These are phyloP conservation scores for Pleoardoris graminearum DNA, from an alignment of 2,329 filamentous ascomycete species.

Conservation along the genomic window DNA sequence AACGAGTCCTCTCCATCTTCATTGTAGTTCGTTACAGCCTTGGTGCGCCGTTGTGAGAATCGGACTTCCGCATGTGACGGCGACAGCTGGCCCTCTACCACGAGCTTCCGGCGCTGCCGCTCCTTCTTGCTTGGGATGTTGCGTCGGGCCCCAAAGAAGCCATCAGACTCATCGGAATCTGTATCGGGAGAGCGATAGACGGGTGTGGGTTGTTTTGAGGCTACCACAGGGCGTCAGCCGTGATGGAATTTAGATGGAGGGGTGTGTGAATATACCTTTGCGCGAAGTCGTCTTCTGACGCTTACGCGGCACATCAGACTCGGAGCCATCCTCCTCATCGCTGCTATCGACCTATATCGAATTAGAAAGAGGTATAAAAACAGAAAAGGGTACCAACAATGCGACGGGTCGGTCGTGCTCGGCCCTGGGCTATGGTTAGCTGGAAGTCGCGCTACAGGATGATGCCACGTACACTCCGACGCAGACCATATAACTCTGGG, in stretches of 20 bases:
- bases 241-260: conserved; percentile 15
- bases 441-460: conserved; percentile 8
- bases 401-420: conserved; percentile 64
- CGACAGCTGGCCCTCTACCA: conserved; percentile 62
- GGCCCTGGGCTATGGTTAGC: conserved; percentile 53
- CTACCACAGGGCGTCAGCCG: conserved; percentile 56
- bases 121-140: conserved; percentile 72
- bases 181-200: conserved; percentile 65
- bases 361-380: conserved; percentile 24
- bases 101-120: conserved; percentile 68
- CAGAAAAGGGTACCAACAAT: conserved; percentile 52
- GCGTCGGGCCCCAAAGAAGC: conserved; percentile 76
- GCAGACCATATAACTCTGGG: conserved; percentile 90
- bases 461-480: conserved; percentile 75
- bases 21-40: conserved; percentile 71
- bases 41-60: conserved; percentile 85
- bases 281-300: conserved; percentile 68
- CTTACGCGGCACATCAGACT: conserved; percentile 62
- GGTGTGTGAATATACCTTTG: conserved; percentile 57
- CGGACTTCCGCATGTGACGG: conserved; percentile 78
- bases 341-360: conserved; percentile 60
- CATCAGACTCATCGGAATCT: conserved; percentile 60
- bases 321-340: conserved; percentile 72
- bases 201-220: conserved; percentile 55
- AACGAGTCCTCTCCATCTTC: conserved; percentile 65